Base-by-base conservation (phyloP, 805 yeast species). In the Kazachstania martiniae region DNA sequence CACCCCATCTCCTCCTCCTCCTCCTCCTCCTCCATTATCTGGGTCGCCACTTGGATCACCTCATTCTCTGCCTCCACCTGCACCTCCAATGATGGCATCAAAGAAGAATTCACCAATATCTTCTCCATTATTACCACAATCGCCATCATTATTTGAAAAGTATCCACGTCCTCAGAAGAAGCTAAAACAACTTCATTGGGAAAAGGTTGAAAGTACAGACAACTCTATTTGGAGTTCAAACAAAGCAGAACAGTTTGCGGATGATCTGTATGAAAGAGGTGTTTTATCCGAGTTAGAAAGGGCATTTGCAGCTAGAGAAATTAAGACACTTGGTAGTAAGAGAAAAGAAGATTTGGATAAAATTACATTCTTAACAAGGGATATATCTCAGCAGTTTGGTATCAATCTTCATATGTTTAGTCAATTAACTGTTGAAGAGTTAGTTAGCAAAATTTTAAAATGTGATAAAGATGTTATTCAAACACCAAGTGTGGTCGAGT, bases 151-250 rank as follows among this genome's bases (percentile, higher is more conserved):
- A 19, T 66, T 63, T 51, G 77, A 70, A 25, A 59, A 59, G 31
- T 67, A 68, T 38, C 82, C 81, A 18, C 63, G 84, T 40, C 87
- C 94, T 3, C 75, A 72, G 48, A 67, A 73, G 37, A 83, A 80
- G 51, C 68, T 91, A 42, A 91, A 93, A 53, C 98, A 89, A 53
- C 69, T 91, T 64, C 99, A 91, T 54, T 93, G 97, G 97, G 95
- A 89, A 45, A 84, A 82, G 49, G 66, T 93, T 24, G 95, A 89
- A 21, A 69, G 76, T 37, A 79, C 91, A 14, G 81, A 77, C 32
- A 72, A 77, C 28, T 87, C 97, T 0, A 80, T 91, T 38, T 89
- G 98, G 97, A 70, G 74, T 13, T 68, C 71, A 18, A 66, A 74
- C 21, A 72, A 77, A 25, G 74, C 78, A 15, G 69, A 66, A 3